Base-by-base conservation (phyloP, 2,329 filamentous ascomycete genomes). In the Colletotrichum musae region DNA sequence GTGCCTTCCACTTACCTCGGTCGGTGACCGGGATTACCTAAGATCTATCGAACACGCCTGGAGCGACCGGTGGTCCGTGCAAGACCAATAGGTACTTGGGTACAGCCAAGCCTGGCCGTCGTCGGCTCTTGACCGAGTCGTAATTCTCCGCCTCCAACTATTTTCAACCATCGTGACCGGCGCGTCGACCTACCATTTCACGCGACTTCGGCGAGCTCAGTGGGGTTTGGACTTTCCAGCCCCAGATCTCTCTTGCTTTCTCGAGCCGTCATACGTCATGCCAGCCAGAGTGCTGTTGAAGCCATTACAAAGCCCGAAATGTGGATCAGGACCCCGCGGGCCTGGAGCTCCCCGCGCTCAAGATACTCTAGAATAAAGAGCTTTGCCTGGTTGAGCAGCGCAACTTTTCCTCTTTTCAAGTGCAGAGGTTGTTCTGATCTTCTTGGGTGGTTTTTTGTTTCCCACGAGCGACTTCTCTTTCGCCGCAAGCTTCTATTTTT, bases 81-180 rank as follows among this genome's bases (percentile, higher is more conserved):
- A n/a, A 12, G 32, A 15, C 51, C 32, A 24, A 4, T 24, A 24
- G 21, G 21, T 24, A 24, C 21, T 24, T 24, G 21, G 21, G 21
- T 4, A 45, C 16, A 36, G 2, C 3, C 18, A 26, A 43, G 16
- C 53, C 28, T 18, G 28, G 41, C 15, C 41, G 16, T 12, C 41
- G 15, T 43, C 41, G 21, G n/a, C 21, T 50, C n/a, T 32, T 21
- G 43, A 21, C 64, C 54, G 32, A 39, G 6, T 54, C 28, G 16
- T 48, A 68, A 53, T 68, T 68, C 65, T 68, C 65, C 65, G 60
- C 60, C 60, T 64, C 48, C n/a, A n/a, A 36, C 18, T 21, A 12
- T 52, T 3, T 28, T 57, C 51, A 26, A 24, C 45, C 45, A 47
- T 64, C 45, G 52, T 67, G 45, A 58, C 45, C 43, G 26, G 32